Base-by-base conservation (phyloP, 306 rosid species). In the Spatholobus suberectus region DNA sequence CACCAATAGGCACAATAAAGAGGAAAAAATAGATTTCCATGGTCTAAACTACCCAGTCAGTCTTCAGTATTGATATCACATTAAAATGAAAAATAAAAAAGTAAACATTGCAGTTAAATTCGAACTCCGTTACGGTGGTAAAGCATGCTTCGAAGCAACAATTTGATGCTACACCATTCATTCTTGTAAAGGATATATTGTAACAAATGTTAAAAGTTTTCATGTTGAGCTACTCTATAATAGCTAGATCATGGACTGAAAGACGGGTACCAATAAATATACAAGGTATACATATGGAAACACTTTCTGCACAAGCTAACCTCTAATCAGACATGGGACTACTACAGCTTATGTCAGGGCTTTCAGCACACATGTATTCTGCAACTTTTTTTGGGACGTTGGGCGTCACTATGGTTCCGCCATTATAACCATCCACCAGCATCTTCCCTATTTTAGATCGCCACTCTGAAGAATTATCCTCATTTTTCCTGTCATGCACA, bases 371-470 rank as follows among this genome's bases (percentile, higher is more conserved):
- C 77, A 38, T 79, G 81, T 73, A 80, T 2, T 90, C 90, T 29
- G 6, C 73, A 81, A 75, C 87, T 70, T 86, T 84, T 78, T 81
- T 88, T 35, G 94, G 91, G 82, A 90, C 81, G 82, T 63, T 66
- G 4, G 85, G 78, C 8, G 59, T 54, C 37, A 88, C 86, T 54
- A 84, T 26, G 23, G 84, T 86, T 80, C 98, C 98, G 1, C 97
- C 89, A 49, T 84, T 83, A 54, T 85, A 89, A 76, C 98, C 98
- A 71, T 93, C 90, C 89, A 87, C 70, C 55, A 95, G 85, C 86
- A 93, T 55, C 85, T 90, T 91, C 20, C 94, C 95, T 79, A 95
- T 93, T 81, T 95, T 95, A 2, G 96, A 82, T 75, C 91, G 89
- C 98, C 98, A 93, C 83, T 95, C 98, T 2, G 95, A 86, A 72